Percentiles rank a stretch among this genome's conserved stretches.
Evolutionary conservation across 2,329 filamentous ascomycete species (phyloP).

Genomic region (Paecilomyces dactylethromorphus): DNA sequence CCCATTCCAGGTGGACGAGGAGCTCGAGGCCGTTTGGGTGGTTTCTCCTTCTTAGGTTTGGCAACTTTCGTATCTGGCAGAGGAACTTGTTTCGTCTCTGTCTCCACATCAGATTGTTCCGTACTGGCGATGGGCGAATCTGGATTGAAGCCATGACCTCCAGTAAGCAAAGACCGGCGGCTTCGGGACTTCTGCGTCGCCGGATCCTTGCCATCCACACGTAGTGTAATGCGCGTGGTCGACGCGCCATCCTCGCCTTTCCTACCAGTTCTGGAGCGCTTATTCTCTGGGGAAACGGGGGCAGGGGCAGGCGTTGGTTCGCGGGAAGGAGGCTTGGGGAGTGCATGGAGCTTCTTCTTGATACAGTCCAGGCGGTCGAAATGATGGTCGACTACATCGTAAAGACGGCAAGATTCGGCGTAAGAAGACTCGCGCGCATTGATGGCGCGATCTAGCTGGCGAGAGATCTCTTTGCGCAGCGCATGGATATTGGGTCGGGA

Average conservation of each 20-base stretch:
- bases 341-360: slow-evolving; percentile 54
- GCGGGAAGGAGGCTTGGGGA: slow-evolving; percentile 54
- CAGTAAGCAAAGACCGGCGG: slow-evolving; percentile 27
- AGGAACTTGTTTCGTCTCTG: slow-evolving; percentile 19
- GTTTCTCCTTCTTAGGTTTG: slow-evolving; percentile 39
- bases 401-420: slow-evolving; percentile 51
- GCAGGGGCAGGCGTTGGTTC: slow-evolving; percentile 50
- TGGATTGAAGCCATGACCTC: slow-evolving; percentile 32
- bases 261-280: slow-evolving; percentile 34
- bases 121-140: slow-evolving; percentile 42
- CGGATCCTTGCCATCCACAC: slow-evolving; percentile 25
- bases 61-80: slow-evolving; percentile 8
- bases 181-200: slow-evolving; percentile 28
- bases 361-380: slow-evolving; percentile 53
- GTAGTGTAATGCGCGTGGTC: slow-evolving; percentile 36
- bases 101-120: slow-evolving; percentile 39
- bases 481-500: slow-evolving; percentile 45
- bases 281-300: slow-evolving; percentile 13
- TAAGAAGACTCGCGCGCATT: slow-evolving; percentile 50
- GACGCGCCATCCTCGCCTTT: slow-evolving; percentile 27
- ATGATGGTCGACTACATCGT: slow-evolving; percentile 53
- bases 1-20: slow-evolving; percentile 26
- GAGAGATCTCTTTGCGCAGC: slow-evolving; percentile 52
- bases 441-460: slow-evolving; percentile 48
- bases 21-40: slow-evolving; percentile 16